Base-by-base conservation (phyloP, 192 early-diverging fungal species). In the Coemansia sp. region DNA sequence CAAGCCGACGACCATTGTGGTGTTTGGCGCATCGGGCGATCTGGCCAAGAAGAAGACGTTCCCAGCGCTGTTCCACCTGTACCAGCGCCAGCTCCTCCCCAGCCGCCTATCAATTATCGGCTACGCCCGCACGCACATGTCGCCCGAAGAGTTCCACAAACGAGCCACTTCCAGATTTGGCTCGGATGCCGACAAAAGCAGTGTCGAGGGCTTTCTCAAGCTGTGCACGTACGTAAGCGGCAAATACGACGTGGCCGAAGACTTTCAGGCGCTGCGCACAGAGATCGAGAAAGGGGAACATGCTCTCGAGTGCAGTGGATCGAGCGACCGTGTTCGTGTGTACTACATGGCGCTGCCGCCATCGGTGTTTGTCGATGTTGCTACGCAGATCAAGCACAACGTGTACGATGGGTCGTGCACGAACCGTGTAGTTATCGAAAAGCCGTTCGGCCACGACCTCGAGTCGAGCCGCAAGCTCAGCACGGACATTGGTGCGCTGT, bases 41-140 rank as follows among this genome's bases (percentile, higher is more conserved):
- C 87, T 98, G 47, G 96, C 96, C 31, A 97, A 93, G 84, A 98
- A 98, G 59, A 98, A 98, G 84, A 97, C 96, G 26, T 98, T 89
- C 77, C 96, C 96, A 5, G 93, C 95, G 1, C 87, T 98, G 42
- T 98, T 95, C 83, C 92, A 93, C 42, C 87, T 97, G 48, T 96
- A 89, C 84, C 88, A 88, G 59, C 91, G 92, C 66, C 64, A 49
- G 3, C 90, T 93, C 63, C 83, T 98, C 4, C 92, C 93, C 22
- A 78, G 82, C 12, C 84, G 87, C 34, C 83, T 85, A 11, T 75
- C 72, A 31, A 93, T 98, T 59, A 84, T 98, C 40, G 96, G 96
- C 11, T 98, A 98, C 78, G 93, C 96, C 6, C 92, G 96, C 51
- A 87, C 89, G 34, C 79, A 91, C 48, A 84, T 98, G 80, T 84